Percentiles rank a stretch among this genome's conserved stretches.
phyloP scores from a whole-genome alignment of 768 basidiomycete genomes.

The Amanita phalloides region DNA sequence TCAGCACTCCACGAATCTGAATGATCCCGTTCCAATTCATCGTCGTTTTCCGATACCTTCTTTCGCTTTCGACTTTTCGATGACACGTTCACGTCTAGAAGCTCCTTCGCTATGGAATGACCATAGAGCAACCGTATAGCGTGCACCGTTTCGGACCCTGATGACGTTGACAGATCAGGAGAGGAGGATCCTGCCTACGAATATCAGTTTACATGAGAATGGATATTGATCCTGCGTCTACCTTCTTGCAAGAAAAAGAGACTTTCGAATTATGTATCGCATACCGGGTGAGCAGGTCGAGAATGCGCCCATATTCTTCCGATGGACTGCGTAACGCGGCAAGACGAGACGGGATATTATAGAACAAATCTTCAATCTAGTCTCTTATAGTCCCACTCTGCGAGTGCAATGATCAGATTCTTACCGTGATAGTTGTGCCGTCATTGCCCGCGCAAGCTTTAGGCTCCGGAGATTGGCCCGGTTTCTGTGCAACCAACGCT shows the following conservation, averaged over 20 bases:
- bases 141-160: conserved; percentile 48
- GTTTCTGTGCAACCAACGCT: conserved; percentile 53
- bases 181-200: conserved; percentile 56
- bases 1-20: conserved; percentile 59
- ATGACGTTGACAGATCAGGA: conserved; percentile 77
- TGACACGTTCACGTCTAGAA: conserved; percentile 37
- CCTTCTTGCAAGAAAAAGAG: conserved; percentile 90
- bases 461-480: conserved; percentile 63
- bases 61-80: conserved; percentile 13
- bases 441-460: conserved; percentile 92
- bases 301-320: conserved; percentile 86
- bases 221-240: conserved; percentile 12
- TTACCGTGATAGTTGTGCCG: conserved; percentile 80
- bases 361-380: conserved; percentile 93
- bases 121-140: conserved; percentile 80
- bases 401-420: conserved; percentile 13
- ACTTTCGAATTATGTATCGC: conserved; percentile 88
- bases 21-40: conserved; percentile 22
- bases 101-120: conserved; percentile 66
- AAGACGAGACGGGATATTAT: conserved; percentile 82
- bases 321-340: conserved; percentile 75
- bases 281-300: conserved; percentile 89
- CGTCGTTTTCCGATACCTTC: conserved; percentile 13
- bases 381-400: background rate
- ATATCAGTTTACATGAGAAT: background rate